Percentiles rank a stretch among this genome's conserved stretches.
Evolutionary conservation across 2,329 filamentous ascomycete species (phyloP).

Genomic region (Nannizziopsis barbatae): DNA sequence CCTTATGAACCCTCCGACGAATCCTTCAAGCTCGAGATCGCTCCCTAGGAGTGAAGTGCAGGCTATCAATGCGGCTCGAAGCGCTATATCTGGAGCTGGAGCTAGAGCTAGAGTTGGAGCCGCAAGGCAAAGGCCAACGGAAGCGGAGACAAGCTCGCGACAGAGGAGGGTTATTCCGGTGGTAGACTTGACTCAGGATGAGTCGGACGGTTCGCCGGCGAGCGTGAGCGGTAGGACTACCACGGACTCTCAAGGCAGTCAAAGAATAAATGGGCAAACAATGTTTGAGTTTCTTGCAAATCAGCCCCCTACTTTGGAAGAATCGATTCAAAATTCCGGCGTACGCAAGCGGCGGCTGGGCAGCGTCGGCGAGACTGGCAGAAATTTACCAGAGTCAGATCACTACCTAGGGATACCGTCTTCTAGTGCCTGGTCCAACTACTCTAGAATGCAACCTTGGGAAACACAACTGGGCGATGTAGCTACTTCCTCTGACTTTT

Average conservation of each 20-base stretch:
- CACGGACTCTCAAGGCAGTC: background rate
- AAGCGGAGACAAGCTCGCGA: background rate
- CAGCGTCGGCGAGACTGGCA: background rate
- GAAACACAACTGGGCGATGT: constrained; percentile 10
- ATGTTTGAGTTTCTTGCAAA: constrained; percentile 9
- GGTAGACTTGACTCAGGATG: constrained; percentile 7
- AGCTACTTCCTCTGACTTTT: constrained; percentile 23
- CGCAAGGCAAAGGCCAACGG: too few relatives aligned
- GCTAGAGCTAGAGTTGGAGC: too few relatives aligned
- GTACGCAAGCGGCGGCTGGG: constrained; percentile 9
- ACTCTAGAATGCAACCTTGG: background rate
- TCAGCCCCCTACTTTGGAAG: too few relatives aligned
- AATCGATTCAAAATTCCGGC: background rate
- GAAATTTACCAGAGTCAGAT: background rate
- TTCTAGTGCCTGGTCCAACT: background rate
- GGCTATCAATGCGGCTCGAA: background rate
- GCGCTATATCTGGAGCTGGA: background rate
- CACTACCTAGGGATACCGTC: background rate
- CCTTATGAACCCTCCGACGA: constrained; percentile 5
- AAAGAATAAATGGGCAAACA: constrained; percentile 1
- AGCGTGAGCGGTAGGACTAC: background rate
- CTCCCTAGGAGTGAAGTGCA: background rate
- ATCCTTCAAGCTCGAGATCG: background rate
- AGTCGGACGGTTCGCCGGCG: background rate
- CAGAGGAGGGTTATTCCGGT: background rate